Percentiles rank a stretch among this genome's conserved stretches.
These are phyloP conservation scores for Vinca minor DNA, from an alignment of 257 asterid genomes.

Conservation along the genomic window DNA sequence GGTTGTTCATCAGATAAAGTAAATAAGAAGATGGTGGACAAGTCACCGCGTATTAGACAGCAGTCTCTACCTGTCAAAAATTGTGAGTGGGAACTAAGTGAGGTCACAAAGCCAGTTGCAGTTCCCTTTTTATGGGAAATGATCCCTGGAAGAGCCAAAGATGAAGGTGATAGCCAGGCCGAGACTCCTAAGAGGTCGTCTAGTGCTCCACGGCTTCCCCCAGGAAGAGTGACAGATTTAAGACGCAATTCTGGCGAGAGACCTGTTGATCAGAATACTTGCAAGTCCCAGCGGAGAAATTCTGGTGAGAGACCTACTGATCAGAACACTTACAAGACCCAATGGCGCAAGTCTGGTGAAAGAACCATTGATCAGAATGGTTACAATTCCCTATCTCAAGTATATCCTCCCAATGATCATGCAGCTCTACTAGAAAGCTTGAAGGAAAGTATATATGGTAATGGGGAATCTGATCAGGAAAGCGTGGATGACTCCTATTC, in stretches of 20 bases:
- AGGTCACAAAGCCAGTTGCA: slow-evolving; percentile 62
- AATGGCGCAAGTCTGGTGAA: slow-evolving; percentile 47
- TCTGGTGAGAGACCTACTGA: slow-evolving; percentile 45
- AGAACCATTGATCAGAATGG: slow-evolving; percentile 27
- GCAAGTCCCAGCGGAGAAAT: slow-evolving; percentile 15
- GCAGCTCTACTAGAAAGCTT: slow-evolving; percentile 66
- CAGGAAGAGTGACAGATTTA: slow-evolving; percentile 42
- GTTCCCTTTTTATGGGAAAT: slow-evolving; percentile 88
- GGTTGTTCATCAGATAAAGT: slow-evolving; percentile 34
- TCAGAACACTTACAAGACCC: slow-evolving; percentile 30
- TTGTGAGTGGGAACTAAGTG: slow-evolving; percentile 38
- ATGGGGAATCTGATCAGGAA: slow-evolving; percentile 49
- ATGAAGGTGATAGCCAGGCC: slow-evolving; percentile 26
- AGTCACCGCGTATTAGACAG: slow-evolving; percentile 31
- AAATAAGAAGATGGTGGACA: slow-evolving; percentile 27
- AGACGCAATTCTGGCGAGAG: slow-evolving; percentile 48
- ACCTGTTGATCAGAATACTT: slow-evolving; percentile 27
- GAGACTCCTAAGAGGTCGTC: slow-evolving; percentile 40
- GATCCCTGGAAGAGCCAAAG: slow-evolving; percentile 68
- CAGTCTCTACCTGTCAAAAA: slow-evolving; percentile 24
- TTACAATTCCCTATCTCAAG: slow-evolving; percentile 36
- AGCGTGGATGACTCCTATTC: slow-evolving; percentile 46
- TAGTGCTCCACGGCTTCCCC: slow-evolving; percentile 63
- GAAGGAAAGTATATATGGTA: slow-evolving; percentile 45
- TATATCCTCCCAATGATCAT: slow-evolving; percentile 46